Conservation (phyloP, 2,329 filamentous ascomycete species). For the Mycocentrospora acerina region DNA sequence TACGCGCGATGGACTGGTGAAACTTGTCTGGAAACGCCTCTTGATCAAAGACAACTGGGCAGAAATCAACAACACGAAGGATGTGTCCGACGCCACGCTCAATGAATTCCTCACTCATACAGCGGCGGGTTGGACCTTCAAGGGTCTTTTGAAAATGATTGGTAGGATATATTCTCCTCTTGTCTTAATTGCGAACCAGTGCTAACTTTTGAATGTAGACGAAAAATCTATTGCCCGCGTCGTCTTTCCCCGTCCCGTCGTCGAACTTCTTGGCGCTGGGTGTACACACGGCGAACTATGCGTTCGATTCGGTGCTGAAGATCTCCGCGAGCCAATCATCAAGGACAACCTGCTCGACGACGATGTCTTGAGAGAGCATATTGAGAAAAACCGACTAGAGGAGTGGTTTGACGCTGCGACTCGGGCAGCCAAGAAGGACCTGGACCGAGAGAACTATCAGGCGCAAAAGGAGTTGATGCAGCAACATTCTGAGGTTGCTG, state of each 20-base stretch:
- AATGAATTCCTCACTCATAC: conserved; percentile 62
- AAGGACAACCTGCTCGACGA: conserved; percentile 76
- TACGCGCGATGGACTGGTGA: conserved; percentile 52
- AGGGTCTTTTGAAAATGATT: conserved; percentile 60
- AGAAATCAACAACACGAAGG: conserved; percentile 72
- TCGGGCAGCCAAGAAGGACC: conserved; percentile 35
- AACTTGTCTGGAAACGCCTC: conserved; percentile 84
- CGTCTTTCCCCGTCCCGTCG: conserved; percentile 22
- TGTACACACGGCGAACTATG: conserved; percentile 62
- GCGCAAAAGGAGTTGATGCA: conserved; percentile 19
- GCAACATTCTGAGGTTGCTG: conserved; percentile 4
- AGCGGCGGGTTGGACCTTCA: conserved; percentile 67
- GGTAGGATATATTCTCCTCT: conserved; percentile 51
- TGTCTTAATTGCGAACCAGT: too few relatives aligned
- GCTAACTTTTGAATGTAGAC: conserved; percentile 1
- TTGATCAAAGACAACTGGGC: conserved; percentile 85
- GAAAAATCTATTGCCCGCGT: conserved; percentile 12
- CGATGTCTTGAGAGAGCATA: conserved; percentile 61
- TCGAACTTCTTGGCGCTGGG: conserved; percentile 46
- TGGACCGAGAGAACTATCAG: conserved; percentile 17
- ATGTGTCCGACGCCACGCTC: conserved; percentile 70
- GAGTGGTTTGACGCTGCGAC: conserved; percentile 63
- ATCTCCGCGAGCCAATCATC: conserved; percentile 66
- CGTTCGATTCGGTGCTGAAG: conserved; percentile 52
- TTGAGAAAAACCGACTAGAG: conserved; percentile 68